Evolutionary conservation across 257 asterid genomes (phyloP), one percentile per base, ranked within the genome.

Genomic region (Solanum etuberosum): DNA sequence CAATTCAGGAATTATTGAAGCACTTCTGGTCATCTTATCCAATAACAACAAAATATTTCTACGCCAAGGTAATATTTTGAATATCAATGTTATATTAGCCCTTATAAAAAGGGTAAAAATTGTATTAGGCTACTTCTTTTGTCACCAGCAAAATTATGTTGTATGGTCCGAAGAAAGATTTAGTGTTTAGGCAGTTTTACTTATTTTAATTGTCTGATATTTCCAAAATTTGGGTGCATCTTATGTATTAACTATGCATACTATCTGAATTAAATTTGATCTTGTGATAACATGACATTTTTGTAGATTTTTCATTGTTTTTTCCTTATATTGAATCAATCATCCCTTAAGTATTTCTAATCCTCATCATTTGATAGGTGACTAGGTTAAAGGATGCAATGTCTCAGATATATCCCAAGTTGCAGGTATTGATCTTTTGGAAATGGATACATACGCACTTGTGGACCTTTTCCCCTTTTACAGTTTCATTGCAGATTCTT

Each of bases 11-110:
- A 89, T 86, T 95, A 90, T 86, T 95, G 91, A 95, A 94, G 90
- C 99, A 97, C 88, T 97, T 95, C 87, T 97, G 99, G 99, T 95
- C 99, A 34, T 97, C 98, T 61, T 97, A 95, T 92, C 99, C 99
- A n/a, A 93, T 97, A 77, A 93, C 98, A 80, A 92, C 97, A 32
- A 94, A 92, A 90, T 90, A 92, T 90, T 94, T 95, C 29, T 88
- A 91, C 89, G 86, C 92, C 80, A 97, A 97, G 98, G 99, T 96
- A 91, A 87, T 13, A 13, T 27, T 46, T 80, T 80, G 29, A 80
- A 48, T 31, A 48, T 48, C 85, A 81, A 81, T 34, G 6, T 27
- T 29, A 3, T 48, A 43, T 80, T 32, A 32, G 40, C 7, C 40
- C n/a, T 16, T 70, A 29, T 14, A 67, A 14, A 16, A 25, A 67